Evolutionary conservation across 2,329 filamentous ascomycete species (phyloP).

Genomic region (Colletotrichum neosansevieriae): DNA sequence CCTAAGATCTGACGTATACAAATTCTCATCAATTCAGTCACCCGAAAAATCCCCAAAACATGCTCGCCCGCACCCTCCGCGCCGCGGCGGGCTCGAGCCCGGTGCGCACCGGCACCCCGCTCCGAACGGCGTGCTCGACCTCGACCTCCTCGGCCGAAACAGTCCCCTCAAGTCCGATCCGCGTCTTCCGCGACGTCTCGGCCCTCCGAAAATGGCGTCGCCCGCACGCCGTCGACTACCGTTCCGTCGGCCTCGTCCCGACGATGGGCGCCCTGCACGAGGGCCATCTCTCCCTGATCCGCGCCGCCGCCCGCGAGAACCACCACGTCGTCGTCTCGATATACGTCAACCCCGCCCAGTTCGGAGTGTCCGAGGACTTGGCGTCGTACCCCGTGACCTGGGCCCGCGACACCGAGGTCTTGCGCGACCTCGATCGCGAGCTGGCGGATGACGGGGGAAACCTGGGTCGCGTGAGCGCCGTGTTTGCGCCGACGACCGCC

Average conservation of each 20-base stretch:
- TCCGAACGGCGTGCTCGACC: conserved; percentile 43
- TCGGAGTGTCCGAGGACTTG: conserved; percentile 89
- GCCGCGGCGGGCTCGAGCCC: conserved; percentile 35
- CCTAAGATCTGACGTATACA: conserved; percentile 12
- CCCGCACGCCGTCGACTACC: conserved; percentile 73
- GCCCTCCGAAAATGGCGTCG: conserved; percentile 77
- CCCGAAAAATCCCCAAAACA: conserved; percentile 5
- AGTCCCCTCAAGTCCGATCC: conserved; percentile 70
- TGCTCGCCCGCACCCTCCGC: conserved; percentile 40
- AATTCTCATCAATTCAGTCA: neutral
- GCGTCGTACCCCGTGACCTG: conserved; percentile 91
- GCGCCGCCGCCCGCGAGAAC: conserved; percentile 85
- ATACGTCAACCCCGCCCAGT: conserved; percentile 97
- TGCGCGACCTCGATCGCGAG: conserved; percentile 78
- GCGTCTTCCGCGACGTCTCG: conserved; percentile 81
- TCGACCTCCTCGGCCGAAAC: conserved; percentile 52
- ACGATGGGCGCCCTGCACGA: conserved; percentile 98
- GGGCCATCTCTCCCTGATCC: conserved; percentile 88
- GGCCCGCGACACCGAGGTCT: conserved; percentile 77
- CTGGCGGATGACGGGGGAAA: conserved; percentile 72
- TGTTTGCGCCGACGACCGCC: conserved; percentile 86
- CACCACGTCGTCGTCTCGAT: conserved; percentile 90
- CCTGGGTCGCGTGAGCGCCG: conserved; percentile 78
- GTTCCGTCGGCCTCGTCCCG: conserved; percentile 87
- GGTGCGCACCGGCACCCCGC: conserved; percentile 19